These are phyloP conservation scores for Fraxinus ornus DNA, from an alignment of 305 asterid species.

Conservation along the genomic window DNA sequence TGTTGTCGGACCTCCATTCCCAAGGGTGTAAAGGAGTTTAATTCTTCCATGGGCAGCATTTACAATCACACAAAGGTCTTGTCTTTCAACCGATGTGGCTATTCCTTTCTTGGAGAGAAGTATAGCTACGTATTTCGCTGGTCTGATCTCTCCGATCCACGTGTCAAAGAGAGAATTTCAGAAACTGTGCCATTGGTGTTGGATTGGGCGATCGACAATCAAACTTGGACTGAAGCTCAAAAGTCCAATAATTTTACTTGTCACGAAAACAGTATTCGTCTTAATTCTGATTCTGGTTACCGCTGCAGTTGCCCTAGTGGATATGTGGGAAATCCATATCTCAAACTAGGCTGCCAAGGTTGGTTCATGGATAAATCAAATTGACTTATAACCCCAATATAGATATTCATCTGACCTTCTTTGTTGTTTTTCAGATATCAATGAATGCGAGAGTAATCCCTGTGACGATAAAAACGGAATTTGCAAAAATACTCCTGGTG, in stretches of 20 bases:
- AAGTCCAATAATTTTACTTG: background rate
- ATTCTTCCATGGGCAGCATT: accelerated
- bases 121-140: background rate
- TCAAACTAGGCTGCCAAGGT: slow-evolving; percentile 42
- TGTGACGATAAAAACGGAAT: slow-evolving; percentile 23
- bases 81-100: background rate
- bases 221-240: slow-evolving; percentile 17
- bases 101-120: background rate
- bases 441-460: slow-evolving; percentile 30
- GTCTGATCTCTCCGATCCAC: background rate
- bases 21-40: background rate
- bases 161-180: background rate
- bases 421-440: slow-evolving; percentile 24
- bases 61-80: background rate
- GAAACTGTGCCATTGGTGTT: slow-evolving; percentile 28
- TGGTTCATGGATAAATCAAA: background rate
- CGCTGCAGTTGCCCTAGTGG: slow-evolving; percentile 34
- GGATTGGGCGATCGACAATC: slow-evolving; percentile 36
- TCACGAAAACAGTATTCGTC: slow-evolving; percentile 29
- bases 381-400: background rate
- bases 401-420: background rate
- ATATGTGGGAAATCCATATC: slow-evolving; percentile 40
- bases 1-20: background rate
- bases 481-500: slow-evolving; percentile 30
- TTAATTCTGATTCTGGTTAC: slow-evolving; percentile 26